Percentiles rank a stretch among this genome's conserved stretches.
Conservation (phyloP, 495 filamentous ascomycete species). For the Tuber indicum region DNA sequence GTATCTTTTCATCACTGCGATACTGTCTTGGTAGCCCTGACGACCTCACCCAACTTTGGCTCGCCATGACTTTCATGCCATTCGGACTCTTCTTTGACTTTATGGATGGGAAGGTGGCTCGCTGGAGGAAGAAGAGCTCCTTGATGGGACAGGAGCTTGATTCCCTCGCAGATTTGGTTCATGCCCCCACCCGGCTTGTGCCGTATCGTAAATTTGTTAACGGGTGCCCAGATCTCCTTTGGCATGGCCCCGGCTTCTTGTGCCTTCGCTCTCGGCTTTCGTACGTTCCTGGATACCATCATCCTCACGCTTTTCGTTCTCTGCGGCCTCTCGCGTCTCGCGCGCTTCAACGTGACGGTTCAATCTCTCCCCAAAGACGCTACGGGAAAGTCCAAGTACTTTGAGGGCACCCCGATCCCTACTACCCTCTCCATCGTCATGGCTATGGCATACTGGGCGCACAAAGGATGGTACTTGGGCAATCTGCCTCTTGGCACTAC, state of each 20-base stretch:
- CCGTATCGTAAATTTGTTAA: slow-evolving; percentile 8
- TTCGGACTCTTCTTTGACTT: slow-evolving; percentile 97
- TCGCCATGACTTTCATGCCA: slow-evolving; percentile 80
- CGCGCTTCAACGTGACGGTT: slow-evolving; percentile 95
- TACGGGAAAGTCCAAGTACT: slow-evolving; percentile 83
- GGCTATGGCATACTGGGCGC: slow-evolving; percentile 86
- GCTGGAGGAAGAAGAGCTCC: slow-evolving; percentile 91
- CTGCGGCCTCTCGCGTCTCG: slow-evolving; percentile 86
- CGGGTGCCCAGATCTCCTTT: slow-evolving; percentile 71
- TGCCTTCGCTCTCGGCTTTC: slow-evolving; percentile 84
- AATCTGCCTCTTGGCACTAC: slow-evolving; percentile 64
- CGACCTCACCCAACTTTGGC: slow-evolving; percentile 61
- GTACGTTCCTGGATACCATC: slow-evolving; percentile 77
- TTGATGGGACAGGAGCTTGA: slow-evolving; percentile 98
- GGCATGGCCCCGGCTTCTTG: slow-evolving; percentile 79
- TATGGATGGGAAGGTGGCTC: slow-evolving; percentile 92
- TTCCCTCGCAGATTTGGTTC: slow-evolving; percentile 92
- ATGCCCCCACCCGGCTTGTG: slow-evolving; percentile 16
- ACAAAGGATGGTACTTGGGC: slow-evolving; percentile 69
- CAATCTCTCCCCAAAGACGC: slow-evolving; percentile 81
- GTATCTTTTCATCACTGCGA: slow-evolving; percentile 89
- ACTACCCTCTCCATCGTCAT: slow-evolving; percentile 72
- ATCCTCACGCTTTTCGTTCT: slow-evolving; percentile 86
- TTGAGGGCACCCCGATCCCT: slow-evolving; percentile 94
- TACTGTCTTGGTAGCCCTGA: slow-evolving; percentile 75